A percentile compares a stretch with the other conserved stretches of the same genome.
phyloP scores from a whole-genome alignment of 306 rosid species.

The Sphenostylis stenocarpa region DNA sequence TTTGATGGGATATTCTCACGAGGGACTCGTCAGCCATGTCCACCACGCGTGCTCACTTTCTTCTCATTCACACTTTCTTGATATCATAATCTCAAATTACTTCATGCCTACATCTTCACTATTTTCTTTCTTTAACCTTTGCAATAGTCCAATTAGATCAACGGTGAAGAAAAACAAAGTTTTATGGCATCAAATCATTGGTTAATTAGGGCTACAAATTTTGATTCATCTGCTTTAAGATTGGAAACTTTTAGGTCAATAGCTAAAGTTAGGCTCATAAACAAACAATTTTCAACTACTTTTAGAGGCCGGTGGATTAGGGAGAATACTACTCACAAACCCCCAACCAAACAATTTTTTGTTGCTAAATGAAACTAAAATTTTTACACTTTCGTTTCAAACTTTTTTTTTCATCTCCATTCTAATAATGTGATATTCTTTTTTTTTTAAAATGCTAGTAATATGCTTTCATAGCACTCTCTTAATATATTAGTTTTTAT shows the following conservation, averaged over 20 bases:
- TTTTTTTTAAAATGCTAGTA: too few relatives aligned
- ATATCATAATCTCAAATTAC: conserved; percentile 9
- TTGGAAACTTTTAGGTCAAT: conserved; percentile 6
- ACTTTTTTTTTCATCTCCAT: not conserved
- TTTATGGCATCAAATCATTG: not conserved
- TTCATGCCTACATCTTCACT: not conserved
- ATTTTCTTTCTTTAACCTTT: not conserved
- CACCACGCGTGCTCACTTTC: conserved; percentile 22
- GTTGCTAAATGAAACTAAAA: not conserved
- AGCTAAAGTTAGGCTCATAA: conserved; percentile 17
- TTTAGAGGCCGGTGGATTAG: conserved; percentile 22
- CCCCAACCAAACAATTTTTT: not conserved
- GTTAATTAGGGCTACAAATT: conserved; percentile 10
- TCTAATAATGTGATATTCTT: not conserved
- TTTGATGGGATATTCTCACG: not conserved
- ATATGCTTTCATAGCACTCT: too few relatives aligned
- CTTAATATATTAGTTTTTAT: too few relatives aligned
- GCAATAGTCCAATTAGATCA: not conserved
- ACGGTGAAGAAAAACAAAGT: not conserved
- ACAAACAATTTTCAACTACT: not conserved
- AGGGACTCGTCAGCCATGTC: not conserved
- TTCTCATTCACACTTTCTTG: conserved; percentile 7
- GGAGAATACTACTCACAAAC: not conserved
- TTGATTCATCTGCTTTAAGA: not conserved
- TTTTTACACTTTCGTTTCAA: not conserved